Percentiles rank a stretch among this genome's conserved stretches.
phyloP scores from a whole-genome alignment of 2,329 filamentous ascomycete species.

The Penicillium glabrum region DNA sequence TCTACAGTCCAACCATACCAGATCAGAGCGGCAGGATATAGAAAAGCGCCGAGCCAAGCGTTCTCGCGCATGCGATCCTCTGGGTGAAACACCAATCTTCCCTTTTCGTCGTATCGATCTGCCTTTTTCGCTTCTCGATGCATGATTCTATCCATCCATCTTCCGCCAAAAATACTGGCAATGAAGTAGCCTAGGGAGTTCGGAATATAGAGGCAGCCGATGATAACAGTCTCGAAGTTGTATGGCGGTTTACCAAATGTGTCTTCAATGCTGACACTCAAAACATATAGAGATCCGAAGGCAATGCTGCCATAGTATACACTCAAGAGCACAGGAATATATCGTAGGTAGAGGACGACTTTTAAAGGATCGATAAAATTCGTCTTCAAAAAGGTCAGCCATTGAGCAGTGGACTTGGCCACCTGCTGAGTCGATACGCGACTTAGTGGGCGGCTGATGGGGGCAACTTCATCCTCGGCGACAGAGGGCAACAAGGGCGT shows the following conservation, averaged over 20 bases:
- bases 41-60: slow-evolving; percentile 69
- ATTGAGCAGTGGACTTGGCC: slow-evolving; percentile 57
- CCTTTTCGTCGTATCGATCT: slow-evolving; percentile 65
- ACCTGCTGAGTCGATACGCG: slow-evolving; percentile 65
- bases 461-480: slow-evolving; percentile 19
- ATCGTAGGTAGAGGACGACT: slow-evolving; percentile 70
- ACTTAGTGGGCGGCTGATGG: slow-evolving; percentile 35
- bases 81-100: slow-evolving; percentile 66
- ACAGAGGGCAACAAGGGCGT: slow-evolving; percentile 30
- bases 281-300: slow-evolving; percentile 72
- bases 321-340: slow-evolving; percentile 70
- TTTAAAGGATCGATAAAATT: slow-evolving; percentile 70
- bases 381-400: slow-evolving; percentile 56
- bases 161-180: slow-evolving; percentile 67
- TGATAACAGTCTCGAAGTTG: slow-evolving; percentile 64
- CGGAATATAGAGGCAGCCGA: slow-evolving; percentile 77
- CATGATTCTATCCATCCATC: slow-evolving; percentile 83
- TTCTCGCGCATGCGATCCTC: slow-evolving; percentile 85
- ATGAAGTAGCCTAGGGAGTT: slow-evolving; percentile 71
- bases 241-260: slow-evolving; percentile 69
- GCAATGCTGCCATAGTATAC: slow-evolving; percentile 74
- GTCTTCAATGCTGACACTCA: slow-evolving; percentile 74
- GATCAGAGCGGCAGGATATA: slow-evolving; percentile 70
- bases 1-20: slow-evolving; percentile 76
- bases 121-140: slow-evolving; percentile 69